phyloP scores from a whole-genome alignment of 805 yeast species.

The Wickerhamomyces ciferrii region DNA sequence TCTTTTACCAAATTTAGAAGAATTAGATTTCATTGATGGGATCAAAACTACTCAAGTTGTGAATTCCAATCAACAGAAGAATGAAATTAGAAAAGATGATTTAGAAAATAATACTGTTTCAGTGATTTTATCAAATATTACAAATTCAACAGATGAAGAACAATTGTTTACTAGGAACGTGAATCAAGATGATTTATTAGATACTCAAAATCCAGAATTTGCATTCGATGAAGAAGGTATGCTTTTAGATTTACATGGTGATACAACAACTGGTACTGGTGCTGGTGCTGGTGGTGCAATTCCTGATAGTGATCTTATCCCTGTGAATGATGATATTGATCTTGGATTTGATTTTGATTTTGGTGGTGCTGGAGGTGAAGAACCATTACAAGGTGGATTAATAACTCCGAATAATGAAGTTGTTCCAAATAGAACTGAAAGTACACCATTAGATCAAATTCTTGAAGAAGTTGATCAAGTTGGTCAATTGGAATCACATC shows the following conservation, averaged over 20 bases:
- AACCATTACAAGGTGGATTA: too few relatives aligned
- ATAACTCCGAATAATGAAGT: background rate
- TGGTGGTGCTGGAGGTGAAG: background rate
- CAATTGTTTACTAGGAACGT: background rate
- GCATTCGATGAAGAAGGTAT: constrained; percentile 23
- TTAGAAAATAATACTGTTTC: constrained; percentile 12
- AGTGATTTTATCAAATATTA: background rate
- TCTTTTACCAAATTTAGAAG: constrained; percentile 20
- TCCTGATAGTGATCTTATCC: background rate
- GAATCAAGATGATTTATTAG: constrained; percentile 8
- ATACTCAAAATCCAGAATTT: constrained; percentile 14
- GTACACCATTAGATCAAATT: background rate
- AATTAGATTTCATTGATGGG: constrained; percentile 11
- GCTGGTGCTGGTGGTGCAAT: background rate
- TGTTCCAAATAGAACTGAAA: background rate
- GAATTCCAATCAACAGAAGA: constrained; percentile 2
- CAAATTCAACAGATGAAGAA: constrained; percentile 1
- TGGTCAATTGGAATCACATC: background rate
- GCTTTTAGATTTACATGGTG: constrained; percentile 12
- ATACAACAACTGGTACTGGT: background rate
- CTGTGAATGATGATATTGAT: constrained; percentile 3
- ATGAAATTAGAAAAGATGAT: constrained; percentile 12
- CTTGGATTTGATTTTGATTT: constrained; percentile 7
- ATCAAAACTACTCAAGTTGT: background rate
- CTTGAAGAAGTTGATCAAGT: constrained; percentile 1